phyloP scores from a whole-genome alignment of 2,329 filamentous ascomycete genomes.

The Aspergillus thermomutatus region DNA sequence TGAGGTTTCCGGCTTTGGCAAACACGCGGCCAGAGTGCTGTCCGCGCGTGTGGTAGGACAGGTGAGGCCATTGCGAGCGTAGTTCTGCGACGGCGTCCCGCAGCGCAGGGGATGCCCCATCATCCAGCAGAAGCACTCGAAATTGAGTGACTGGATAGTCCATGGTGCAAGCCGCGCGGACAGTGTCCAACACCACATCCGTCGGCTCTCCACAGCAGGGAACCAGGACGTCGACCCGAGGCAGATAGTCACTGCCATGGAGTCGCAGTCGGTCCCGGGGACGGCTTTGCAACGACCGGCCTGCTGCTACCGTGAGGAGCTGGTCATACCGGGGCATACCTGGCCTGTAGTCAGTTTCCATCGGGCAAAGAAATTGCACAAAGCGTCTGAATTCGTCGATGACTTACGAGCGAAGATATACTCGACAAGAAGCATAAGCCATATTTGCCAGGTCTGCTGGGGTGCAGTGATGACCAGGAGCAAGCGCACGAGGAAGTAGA shows the following conservation, averaged over 20 bases:
- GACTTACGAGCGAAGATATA: constrained; percentile 22
- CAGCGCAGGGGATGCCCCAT: constrained; percentile 48
- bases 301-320: constrained; percentile 19
- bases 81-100: constrained; percentile 37
- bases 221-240: constrained; percentile 53
- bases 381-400: neutral
- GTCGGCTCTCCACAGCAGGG: constrained; percentile 58
- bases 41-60: constrained; percentile 53
- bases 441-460: constrained; percentile 21
- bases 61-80: constrained; percentile 44
- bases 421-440: constrained; percentile 26
- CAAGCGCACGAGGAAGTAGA: constrained; percentile 21
- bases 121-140: constrained; percentile 56
- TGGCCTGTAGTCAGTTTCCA: constrained; percentile 4
- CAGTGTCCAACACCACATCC: constrained; percentile 56
- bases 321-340: constrained; percentile 23
- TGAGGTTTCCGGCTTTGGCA: constrained; percentile 39
- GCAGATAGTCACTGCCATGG: constrained; percentile 44
- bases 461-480: constrained; percentile 7
- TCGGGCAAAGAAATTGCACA: neutral
- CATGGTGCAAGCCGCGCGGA: constrained; percentile 52
- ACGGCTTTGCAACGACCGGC: constrained; percentile 2
- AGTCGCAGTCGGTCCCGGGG: constrained; percentile 22
- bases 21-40: constrained; percentile 35
- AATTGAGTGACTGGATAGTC: constrained; percentile 55